phyloP scores from a whole-genome alignment of 2,329 filamentous ascomycete genomes.

The Penicillium sp. region DNA sequence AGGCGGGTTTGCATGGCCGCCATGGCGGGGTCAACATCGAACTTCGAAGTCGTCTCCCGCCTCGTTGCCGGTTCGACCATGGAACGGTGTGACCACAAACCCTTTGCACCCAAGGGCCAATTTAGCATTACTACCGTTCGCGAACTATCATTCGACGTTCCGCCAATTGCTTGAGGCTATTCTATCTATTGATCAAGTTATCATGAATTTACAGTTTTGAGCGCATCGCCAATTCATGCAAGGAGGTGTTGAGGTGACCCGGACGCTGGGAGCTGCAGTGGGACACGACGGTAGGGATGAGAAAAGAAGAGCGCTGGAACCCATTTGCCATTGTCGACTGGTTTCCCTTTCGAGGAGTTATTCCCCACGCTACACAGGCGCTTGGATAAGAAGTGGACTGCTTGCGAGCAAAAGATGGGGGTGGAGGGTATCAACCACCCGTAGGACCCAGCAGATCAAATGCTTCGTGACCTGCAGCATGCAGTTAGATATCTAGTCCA shows the following conservation, averaged over 20 bases:
- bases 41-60: not conserved
- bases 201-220: constrained; percentile 4
- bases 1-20: not conserved
- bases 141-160: not conserved
- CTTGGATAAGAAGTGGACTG: not conserved
- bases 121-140: not conserved
- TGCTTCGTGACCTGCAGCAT: constrained; percentile 27
- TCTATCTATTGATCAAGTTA: not conserved
- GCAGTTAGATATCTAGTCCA: constrained; percentile 15
- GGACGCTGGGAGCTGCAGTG: not conserved
- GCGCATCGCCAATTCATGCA: constrained; percentile 2
- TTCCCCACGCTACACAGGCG: not conserved
- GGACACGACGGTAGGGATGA: not conserved
- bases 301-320: not conserved
- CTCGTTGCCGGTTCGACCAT: constrained; percentile 3
- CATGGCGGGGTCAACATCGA: not conserved
- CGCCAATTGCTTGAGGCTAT: not conserved
- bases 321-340: not conserved
- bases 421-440: not conserved
- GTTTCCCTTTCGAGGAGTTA: not conserved
- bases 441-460: constrained; percentile 6
- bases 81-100: constrained; percentile 5
- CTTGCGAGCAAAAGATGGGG: not conserved
- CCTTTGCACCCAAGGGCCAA: not conserved
- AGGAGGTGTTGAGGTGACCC: not conserved